Evolutionary conservation across 306 rosid genomes (phyloP), one percentile per base, ranked within the genome.

Genomic region (Cyamopsis tetragonoloba): DNA sequence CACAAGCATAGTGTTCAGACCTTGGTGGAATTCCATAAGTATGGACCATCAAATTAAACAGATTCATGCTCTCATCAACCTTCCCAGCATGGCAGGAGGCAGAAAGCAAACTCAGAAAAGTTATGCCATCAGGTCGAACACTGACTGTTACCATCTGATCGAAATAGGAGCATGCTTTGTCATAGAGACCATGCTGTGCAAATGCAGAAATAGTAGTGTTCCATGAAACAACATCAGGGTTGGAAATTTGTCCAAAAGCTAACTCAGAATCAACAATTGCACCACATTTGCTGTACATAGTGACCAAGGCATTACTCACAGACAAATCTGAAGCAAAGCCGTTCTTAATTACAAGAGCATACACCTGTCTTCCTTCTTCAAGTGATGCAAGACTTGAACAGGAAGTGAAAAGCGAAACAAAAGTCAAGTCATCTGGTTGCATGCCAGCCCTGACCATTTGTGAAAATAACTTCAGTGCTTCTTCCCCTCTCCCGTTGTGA

Each of bases 231-330:
- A 81, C 19, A 73, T 75, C 84, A 4, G 79, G 89, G 70, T 56
- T 43, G 57, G 77, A 72, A 64, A 79, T 84, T 53, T 79, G 78
- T 31, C 49, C 43, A 51, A 78, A 81, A 19, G 61, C 77, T 62
- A 50, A 12, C 49, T 77, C 83, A 56, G 85, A 56, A 14, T 74
- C 72, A 20, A 61, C 43, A 24, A 83, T 70, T 14, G 48, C 81
- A 65, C 83, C 88, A 41, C 83, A 80, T 77, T 80, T 80, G 56
- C 83, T 70, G 68, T 77, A 77, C 88, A 77, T 80, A 35, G 85
- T 83, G 61, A 83, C 68, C 81, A 74, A 72, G 65, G 81, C 83
- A 75, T 71, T 85, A 30, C 54, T 71, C 35, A 77, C 80, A 4
- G 87, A 82, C 61, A 75, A 50, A 73, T 77, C 23, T 37, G 85